Percentiles rank a stretch among this genome's conserved stretches.
Evolutionary conservation across 768 basidiomycete genomes (phyloP).

Genomic region (Cystobasidium ongulense): DNA sequence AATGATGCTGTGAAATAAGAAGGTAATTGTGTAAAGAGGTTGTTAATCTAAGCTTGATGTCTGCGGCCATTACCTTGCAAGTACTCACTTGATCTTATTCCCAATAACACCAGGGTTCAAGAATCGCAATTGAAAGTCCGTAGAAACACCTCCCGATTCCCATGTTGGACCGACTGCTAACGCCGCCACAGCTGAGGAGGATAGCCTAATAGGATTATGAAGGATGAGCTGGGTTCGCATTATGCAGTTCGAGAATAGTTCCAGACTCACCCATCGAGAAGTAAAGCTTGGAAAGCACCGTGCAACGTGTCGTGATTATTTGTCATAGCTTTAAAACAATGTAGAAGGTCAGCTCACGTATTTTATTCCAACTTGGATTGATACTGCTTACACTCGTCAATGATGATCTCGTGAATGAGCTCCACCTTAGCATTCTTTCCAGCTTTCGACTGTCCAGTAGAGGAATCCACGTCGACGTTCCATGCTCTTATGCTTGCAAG

Average conservation of each 20-base stretch:
- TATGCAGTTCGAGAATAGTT: background rate
- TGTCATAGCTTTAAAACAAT: background rate
- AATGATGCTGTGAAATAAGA: too few species aligned
- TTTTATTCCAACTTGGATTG: background rate
- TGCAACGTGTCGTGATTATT: slow-evolving; percentile 11
- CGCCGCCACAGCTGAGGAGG: background rate
- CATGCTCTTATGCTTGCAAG: background rate
- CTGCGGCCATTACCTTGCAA: too few species aligned
- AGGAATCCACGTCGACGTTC: background rate
- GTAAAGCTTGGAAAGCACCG: background rate
- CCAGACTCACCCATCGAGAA: background rate
- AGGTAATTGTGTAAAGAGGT: too few species aligned
- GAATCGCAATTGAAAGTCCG: slow-evolving; percentile 5
- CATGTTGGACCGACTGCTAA: background rate
- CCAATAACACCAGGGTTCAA: background rate
- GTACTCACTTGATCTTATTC: too few species aligned
- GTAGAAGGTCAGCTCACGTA: background rate
- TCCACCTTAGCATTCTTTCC: background rate
- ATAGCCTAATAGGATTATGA: background rate
- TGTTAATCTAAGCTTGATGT: too few species aligned
- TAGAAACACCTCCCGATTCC: background rate
- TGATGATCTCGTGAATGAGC: background rate
- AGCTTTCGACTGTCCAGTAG: background rate
- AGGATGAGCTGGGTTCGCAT: too few species aligned
- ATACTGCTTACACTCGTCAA: background rate